Evolutionary conservation across 352 stramenopile genomes (phyloP), one percentile per base, ranked within the genome.

Genomic region (Phytophthora idaei): DNA sequence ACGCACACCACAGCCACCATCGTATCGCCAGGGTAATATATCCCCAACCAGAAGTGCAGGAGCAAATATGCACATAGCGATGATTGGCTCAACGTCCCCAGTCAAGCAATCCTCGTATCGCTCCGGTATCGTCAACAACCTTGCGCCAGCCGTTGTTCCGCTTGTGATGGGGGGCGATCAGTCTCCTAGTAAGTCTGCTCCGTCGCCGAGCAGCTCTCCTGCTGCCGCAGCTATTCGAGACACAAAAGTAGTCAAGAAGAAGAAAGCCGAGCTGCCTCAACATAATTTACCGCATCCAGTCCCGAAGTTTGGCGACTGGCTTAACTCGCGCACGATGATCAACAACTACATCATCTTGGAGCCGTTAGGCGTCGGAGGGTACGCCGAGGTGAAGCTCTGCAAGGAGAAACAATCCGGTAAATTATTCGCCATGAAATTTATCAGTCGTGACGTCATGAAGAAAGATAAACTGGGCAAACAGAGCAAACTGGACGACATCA

Each of bases 281-380:
- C 72, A 78, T 54, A 92, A 92, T 49, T 50, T 94, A 46, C 86
- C 86, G 7, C 86, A 94, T 21, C 86, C 86, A n/a, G 72, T 74
- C 5, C 86, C 86, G 0, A 94, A 92, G 36, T 94, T 92, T 49
- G 86, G 86, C 12, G 86, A 94, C 51, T 94, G 86, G 86, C 81
- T 94, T 44, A 92, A 92, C 51, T 92, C 83, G 5, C 76, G 86
- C 29, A 93, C 82, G n/a, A 94, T 93, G 85, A 94, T 98, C 42
- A 98, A 98, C 74, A 97, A 98, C 59, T 98, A 96, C 78, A 97
- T 98, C 53, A 89, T 98, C 31, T 66, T 97, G 25, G 84, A 97
- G 50, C 54, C 80, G 3, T 74, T 98, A 21, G 93, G 93, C 9
- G 85, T 82, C 15, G 93, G 92, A 12, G 94, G 87, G 45, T 98